A percentile compares a stretch with the other conserved stretches of the same genome.
Evolutionary conservation across 495 filamentous ascomycete species (phyloP).

Genomic region (Barbatosphaeria neglecta): DNA sequence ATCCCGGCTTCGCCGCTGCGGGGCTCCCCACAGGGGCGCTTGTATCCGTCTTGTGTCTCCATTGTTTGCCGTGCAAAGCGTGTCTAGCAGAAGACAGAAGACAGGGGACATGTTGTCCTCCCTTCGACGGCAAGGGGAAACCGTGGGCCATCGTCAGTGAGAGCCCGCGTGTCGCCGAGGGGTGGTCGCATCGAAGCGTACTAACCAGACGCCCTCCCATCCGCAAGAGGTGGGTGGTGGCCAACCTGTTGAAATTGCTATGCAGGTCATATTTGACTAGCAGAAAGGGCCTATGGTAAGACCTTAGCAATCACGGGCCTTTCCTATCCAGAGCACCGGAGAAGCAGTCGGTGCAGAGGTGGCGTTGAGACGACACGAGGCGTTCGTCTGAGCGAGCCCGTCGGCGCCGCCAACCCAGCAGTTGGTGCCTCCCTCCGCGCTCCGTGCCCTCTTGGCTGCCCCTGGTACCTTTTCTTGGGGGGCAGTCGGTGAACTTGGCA

Average conservation of each 20-base stretch:
- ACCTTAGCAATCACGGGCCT: background rate
- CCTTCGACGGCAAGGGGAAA: too few species aligned
- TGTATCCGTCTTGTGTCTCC: background rate
- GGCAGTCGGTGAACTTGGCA: too few species aligned
- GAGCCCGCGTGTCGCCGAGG: background rate
- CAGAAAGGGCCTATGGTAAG: background rate
- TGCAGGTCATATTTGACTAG: background rate
- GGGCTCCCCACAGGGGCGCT: background rate
- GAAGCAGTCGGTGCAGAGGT: background rate
- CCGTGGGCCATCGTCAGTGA: background rate
- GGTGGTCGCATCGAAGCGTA: background rate
- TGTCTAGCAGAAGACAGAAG: too few species aligned
- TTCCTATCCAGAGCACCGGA: background rate
- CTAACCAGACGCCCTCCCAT: too few species aligned
- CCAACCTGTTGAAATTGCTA: background rate
- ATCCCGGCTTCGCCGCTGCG: background rate
- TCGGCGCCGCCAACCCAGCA: background rate
- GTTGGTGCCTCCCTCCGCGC: background rate
- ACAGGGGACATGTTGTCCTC: too few species aligned
- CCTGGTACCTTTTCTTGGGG: too few species aligned
- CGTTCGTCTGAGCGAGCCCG: background rate
- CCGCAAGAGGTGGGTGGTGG: background rate
- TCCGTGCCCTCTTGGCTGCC: background rate
- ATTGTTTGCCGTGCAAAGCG: background rate
- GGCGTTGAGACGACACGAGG: background rate